Evolutionary conservation across 805 yeast species (phyloP).

Genomic region (Yarrowia porcina): DNA sequence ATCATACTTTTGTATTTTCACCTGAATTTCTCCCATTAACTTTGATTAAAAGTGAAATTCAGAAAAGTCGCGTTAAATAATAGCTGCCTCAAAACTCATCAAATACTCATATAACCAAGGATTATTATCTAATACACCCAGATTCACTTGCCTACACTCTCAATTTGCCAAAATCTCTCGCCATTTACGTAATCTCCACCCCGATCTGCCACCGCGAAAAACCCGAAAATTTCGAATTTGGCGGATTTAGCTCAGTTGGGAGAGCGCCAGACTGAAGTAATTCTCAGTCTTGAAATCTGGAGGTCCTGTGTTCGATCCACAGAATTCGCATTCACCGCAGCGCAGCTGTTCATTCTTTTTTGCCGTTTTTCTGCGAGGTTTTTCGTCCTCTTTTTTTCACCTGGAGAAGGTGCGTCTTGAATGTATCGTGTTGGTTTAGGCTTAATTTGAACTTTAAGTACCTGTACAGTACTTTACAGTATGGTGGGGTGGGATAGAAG

Average conservation of each 20-base stretch:
- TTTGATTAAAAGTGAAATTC: no score
- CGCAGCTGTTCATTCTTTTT: not conserved
- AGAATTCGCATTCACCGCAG: conserved; percentile 38
- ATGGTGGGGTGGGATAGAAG: no score
- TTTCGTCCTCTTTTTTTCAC: no score
- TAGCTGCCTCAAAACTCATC: no score
- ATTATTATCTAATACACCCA: no score
- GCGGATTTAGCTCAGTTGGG: conserved; percentile 40
- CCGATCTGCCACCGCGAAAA: not conserved
- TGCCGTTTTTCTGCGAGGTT: not conserved
- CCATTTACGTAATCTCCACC: not conserved
- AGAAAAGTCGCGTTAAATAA: no score
- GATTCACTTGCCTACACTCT: no score
- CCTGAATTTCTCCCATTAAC: not conserved
- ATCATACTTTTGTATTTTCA: no score
- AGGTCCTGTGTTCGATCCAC: conserved; percentile 86
- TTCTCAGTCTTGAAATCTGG: conserved; percentile 45
- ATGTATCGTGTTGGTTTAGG: not conserved
- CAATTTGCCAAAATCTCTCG: no score
- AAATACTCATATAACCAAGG: no score
- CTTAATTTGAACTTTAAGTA: not conserved
- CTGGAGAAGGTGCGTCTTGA: not conserved
- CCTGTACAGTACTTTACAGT: no score
- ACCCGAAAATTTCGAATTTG: not conserved
- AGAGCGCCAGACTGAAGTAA: conserved; percentile 42